Evolutionary conservation across 2,329 filamentous ascomycete species (phyloP).

Genomic region (Botrytis paeoniae): DNA sequence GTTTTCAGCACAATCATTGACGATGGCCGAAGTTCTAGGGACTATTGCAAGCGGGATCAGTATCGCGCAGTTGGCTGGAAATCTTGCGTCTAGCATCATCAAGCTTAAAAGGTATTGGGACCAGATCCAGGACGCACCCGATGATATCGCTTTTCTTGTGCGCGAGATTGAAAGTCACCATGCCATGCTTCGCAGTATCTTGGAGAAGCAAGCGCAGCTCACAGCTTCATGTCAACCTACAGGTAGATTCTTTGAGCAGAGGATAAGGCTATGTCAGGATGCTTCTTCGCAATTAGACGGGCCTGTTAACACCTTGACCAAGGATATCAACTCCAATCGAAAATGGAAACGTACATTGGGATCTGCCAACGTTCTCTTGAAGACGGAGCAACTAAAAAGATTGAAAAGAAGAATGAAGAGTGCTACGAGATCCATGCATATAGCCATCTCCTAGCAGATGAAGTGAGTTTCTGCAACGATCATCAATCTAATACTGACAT

Average conservation of each 20-base stretch:
- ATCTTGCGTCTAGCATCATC: constrained; percentile 19
- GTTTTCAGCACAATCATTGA: neutral
- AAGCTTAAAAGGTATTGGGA: constrained; percentile 26
- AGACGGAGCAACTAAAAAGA: constrained; percentile 21
- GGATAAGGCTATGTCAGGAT: constrained; percentile 21
- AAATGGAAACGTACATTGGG: constrained; percentile 19
- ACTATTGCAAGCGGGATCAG: constrained; percentile 21
- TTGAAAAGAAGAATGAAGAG: constrained; percentile 20
- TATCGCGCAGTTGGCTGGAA: constrained; percentile 19
- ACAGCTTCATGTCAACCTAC: neutral
- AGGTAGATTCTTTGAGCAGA: neutral
- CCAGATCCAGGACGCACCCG: constrained; percentile 24
- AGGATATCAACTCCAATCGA: constrained; percentile 17
- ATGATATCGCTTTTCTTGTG: constrained; percentile 18
- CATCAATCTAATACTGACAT: neutral
- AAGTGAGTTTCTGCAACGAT: neutral
- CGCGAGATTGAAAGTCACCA: constrained; percentile 20
- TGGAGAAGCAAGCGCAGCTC: constrained; percentile 14
- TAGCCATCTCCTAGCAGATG: constrained; percentile 21
- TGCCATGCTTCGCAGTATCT: constrained; percentile 17
- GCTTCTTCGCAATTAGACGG: constrained; percentile 9
- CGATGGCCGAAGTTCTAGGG: constrained; percentile 21
- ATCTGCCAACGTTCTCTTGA: constrained; percentile 18
- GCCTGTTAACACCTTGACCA: constrained; percentile 11
- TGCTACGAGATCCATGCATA: constrained; percentile 16